Evolutionary conservation across 495 filamentous ascomycete genomes (phyloP).

Genomic region (Talaromyces thailandensis): DNA sequence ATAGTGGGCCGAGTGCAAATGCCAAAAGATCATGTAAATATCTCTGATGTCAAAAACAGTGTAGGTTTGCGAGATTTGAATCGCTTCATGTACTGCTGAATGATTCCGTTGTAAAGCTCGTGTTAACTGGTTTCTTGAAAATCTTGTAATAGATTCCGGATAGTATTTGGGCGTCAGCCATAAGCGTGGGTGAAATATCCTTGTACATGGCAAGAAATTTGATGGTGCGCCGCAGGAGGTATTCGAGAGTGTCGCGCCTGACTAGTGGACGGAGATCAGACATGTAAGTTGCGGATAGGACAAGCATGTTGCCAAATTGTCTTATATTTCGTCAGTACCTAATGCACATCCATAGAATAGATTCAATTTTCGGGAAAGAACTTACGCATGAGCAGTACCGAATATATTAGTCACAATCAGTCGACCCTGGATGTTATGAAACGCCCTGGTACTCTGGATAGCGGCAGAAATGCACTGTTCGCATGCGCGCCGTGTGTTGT

Average conservation of each 20-base stretch:
- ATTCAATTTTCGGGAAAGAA: conserved; percentile 7
- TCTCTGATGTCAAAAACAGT: not conserved
- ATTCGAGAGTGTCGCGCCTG: conserved; percentile 30
- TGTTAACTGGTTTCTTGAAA: conserved; percentile 23
- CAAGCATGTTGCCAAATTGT: conserved; percentile 94
- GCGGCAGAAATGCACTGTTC: conserved; percentile 60
- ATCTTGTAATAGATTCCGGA: conserved; percentile 48
- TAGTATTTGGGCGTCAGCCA: conserved; percentile 59
- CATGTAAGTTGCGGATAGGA: conserved; percentile 72
- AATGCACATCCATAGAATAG: too few species aligned
- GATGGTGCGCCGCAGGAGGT: conserved; percentile 55
- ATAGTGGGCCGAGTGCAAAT: not conserved
- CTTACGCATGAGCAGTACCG: conserved; percentile 95
- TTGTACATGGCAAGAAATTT: conserved; percentile 52
- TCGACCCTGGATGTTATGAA: conserved; percentile 61
- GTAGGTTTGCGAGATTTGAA: not conserved
- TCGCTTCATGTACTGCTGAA: not conserved
- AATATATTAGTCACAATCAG: conserved; percentile 90
- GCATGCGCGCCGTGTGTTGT: conserved; percentile 40
- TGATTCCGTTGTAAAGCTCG: conserved; percentile 10
- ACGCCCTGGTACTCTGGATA: conserved; percentile 76
- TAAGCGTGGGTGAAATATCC: conserved; percentile 57
- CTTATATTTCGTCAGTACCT: conserved; percentile 34
- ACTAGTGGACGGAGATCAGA: conserved; percentile 45
- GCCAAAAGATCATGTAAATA: not conserved